Base-by-base conservation (phyloP, 192 early-diverging fungal species). In the Geranomyces michiganensis region DNA sequence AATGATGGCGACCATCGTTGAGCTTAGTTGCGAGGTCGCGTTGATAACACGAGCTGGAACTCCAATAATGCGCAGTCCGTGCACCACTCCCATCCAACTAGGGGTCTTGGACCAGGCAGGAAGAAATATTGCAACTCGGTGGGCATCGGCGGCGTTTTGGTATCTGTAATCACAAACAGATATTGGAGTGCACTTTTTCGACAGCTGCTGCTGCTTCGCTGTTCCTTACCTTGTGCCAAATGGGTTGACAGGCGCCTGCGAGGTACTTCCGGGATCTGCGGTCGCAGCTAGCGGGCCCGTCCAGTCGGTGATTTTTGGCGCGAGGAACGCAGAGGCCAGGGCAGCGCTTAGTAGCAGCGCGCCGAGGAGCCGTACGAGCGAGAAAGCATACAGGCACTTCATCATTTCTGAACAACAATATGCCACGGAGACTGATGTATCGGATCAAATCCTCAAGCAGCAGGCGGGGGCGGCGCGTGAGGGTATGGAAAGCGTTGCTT, bases 1-100 rank as follows among this genome's bases (percentile, higher is more conserved):
- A 17, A 60, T 27, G 17, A 60, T 27, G 5, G 31, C 31, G 9
- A 60, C 58, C 17, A 29, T 19, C 12, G 17, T 19, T 2, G 6
- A 8, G 24, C 12, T 32, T 7, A 60, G 17, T 19, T 60, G 58
- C 5, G 58, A 27, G 58, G 58, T 60, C 1, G 58, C 31, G 30
- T 60, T 60, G 58, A 60, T 32, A 2, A 60, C 58, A 4, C 31
- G 2, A 29, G 31, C 58, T 17, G 58, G 58, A 29, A 60, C 58
- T 2, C 58, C 58, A 17, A 60, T 60, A 29, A 19, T 60, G 17
- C 31, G 24, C 22, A 60, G 31, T 8, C 58, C 58, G 30, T 60
- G 58, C 6, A 60, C 58, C 7, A 60, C 27, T 31, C 58, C 58
- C 27, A 60, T 8, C 58, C 58, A 53, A 53, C 17, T 53, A 17